Evolutionary conservation across 2,329 filamentous ascomycete genomes (phyloP).

Genomic region (Clonostachys chloroleuca): DNA sequence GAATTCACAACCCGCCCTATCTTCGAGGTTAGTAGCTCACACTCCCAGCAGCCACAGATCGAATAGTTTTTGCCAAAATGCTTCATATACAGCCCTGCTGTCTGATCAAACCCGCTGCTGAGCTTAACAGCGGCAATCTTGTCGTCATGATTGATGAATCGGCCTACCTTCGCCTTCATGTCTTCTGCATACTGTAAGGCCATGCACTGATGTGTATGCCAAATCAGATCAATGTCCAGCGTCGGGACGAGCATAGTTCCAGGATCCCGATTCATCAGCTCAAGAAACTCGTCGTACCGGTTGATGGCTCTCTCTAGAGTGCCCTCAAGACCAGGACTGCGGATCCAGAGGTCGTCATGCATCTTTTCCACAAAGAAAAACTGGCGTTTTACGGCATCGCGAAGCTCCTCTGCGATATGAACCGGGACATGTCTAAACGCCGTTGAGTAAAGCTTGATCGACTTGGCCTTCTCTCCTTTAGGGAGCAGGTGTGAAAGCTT

Average conservation of each 20-base stretch:
- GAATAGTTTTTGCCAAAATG: conserved; percentile 27
- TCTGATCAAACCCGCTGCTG: conserved; percentile 16
- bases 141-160: conserved; percentile 32
- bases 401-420: neutral
- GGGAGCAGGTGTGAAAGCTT: neutral
- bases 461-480: neutral
- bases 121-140: conserved; percentile 18
- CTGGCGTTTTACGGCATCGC: conserved; percentile 17
- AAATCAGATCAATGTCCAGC: conserved; percentile 33
- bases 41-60: conserved; percentile 28
- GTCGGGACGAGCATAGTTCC: conserved; percentile 27
- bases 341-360: conserved; percentile 29
- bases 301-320: conserved; percentile 24
- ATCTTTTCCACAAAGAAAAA: conserved; percentile 33
- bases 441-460: too few relatives aligned
- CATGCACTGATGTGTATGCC: conserved; percentile 36
- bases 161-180: conserved; percentile 7
- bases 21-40: conserved; percentile 21
- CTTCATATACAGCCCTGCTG: conserved; percentile 17
- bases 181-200: conserved; percentile 15
- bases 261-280: conserved; percentile 20
- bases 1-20: conserved; percentile 4
- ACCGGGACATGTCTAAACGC: too few relatives aligned
- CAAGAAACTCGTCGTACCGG: conserved; percentile 31
- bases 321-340: conserved; percentile 22